Percentiles rank a stretch among this genome's conserved stretches.
phyloP scores from a whole-genome alignment of 2,329 filamentous ascomycete genomes.

The Monosporascus sp. region DNA sequence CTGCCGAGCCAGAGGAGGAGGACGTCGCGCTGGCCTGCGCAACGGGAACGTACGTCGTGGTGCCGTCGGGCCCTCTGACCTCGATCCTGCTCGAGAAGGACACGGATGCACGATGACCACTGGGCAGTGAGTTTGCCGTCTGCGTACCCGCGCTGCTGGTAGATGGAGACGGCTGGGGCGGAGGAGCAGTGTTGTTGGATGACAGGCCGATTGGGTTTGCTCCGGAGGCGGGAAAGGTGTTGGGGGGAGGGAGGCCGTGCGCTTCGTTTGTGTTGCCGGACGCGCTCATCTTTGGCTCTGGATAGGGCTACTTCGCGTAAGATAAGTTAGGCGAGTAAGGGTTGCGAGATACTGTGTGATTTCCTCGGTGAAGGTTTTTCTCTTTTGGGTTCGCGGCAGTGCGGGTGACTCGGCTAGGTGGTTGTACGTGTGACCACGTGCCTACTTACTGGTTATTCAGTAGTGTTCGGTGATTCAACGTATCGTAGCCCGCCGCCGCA shows the following conservation, averaged over 20 bases:
- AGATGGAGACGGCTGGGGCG: not conserved
- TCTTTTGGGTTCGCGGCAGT: too few relatives aligned
- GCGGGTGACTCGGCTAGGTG: too few relatives aligned
- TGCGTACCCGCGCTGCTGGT: not conserved
- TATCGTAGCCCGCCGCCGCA: too few relatives aligned
- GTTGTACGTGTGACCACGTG: too few relatives aligned
- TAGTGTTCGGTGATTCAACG: too few relatives aligned
- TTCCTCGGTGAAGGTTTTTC: too few relatives aligned
- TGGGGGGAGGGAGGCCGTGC: not conserved
- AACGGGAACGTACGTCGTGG: not conserved
- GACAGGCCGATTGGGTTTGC: not conserved
- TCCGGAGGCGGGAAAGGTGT: not conserved
- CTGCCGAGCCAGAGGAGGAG: not conserved
- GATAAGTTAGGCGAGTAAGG: too few relatives aligned
- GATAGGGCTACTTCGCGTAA: too few relatives aligned
- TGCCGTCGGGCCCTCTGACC: not conserved
- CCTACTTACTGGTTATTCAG: too few relatives aligned
- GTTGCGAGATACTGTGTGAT: too few relatives aligned
- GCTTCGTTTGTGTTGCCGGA: not conserved
- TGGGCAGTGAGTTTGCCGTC: not conserved
- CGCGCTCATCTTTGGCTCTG: not conserved
- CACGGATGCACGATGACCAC: not conserved
- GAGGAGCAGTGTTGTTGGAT: not conserved
- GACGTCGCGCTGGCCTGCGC: not conserved
- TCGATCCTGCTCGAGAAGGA: not conserved